Base-by-base conservation (phyloP, 2,329 filamentous ascomycete genomes). In the Xylariales sp. region DNA sequence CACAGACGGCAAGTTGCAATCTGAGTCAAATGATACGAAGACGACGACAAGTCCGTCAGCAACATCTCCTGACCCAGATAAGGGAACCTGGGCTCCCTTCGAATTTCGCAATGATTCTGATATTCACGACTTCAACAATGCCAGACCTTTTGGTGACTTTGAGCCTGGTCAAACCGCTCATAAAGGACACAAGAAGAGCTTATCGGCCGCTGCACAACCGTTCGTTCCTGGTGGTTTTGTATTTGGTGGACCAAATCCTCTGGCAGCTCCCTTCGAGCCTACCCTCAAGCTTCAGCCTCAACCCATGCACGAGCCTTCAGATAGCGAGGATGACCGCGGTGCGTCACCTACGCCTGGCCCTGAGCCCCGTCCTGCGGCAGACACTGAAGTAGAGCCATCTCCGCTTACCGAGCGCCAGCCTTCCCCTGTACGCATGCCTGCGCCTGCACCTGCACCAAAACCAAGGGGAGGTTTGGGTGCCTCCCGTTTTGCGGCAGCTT, bases 121-220 rank as follows among this genome's bases (percentile, higher is more conserved):
- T 4, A 57, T 72, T 8, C 64, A 63, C 19, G 65, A 61, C 42
- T 79, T 81, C 51, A 69, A 72, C 44, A 65, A 70, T 33, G 70
- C 76, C 2, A 63, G 66, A 18, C 70, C 71, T 2, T 70, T 73
- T 42, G 67, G 65, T 11, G 66, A 72, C 3, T 63, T 67, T 13
- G 49, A 53, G 29, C 49, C 46, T 11, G 63, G 70, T 49, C 54
- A 63, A 46, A 66, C 67, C 38, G 56, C 66, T 37, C 64, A 76
- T 54, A 69, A 69, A 47, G 73, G 72, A 48, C 79, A 78, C n/a
- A n/a, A 32, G 6, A 11, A 8, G 8, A 10, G 79, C 5, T 67
- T 90, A 17, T 90, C 86, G 24, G 83, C 85, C 4, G 72, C 78
- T 13, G 85, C 86, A 1, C 78, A 77, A 50, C 74, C 84, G 0